A percentile compares a stretch with the other conserved stretches of the same genome.
Conservation (phyloP, 306 rosid genomes). For the Quercus robur region DNA sequence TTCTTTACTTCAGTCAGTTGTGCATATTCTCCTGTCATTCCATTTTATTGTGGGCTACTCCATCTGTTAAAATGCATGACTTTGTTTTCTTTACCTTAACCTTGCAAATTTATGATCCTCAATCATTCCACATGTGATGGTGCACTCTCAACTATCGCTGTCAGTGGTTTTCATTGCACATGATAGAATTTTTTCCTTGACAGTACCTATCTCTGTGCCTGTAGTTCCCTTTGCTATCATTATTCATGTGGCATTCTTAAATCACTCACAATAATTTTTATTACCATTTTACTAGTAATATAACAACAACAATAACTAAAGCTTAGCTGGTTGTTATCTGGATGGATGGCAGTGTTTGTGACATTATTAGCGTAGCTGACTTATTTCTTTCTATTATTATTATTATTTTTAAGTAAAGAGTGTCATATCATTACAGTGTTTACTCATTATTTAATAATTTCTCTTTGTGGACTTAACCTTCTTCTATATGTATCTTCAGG, state of each 20-base stretch:
- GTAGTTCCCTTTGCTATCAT: too few species aligned
- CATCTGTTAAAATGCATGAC: not conserved
- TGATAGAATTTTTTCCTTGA: too few species aligned
- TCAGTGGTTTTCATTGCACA: too few species aligned
- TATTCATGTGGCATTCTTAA: not conserved
- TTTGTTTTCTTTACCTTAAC: not conserved
- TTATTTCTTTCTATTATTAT: not conserved
- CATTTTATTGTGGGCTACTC: not conserved
- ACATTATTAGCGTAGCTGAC: not conserved
- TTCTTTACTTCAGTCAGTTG: not conserved
- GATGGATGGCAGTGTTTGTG: not conserved
- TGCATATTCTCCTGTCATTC: not conserved
- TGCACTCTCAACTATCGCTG: too few species aligned
- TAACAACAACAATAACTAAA: too few species aligned
- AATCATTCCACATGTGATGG: too few species aligned
- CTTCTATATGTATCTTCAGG: not conserved
- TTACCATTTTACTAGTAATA: too few species aligned
- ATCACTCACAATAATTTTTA: too few species aligned
- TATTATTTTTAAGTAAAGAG: not conserved
- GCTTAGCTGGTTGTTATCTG: too few species aligned
- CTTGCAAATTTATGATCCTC: not conserved
- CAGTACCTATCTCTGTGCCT: too few species aligned
- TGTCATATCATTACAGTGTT: not conserved
- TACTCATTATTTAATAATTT: constrained; percentile 3
- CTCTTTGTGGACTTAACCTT: not conserved